Evolutionary conservation across 352 stramenopile genomes (phyloP).

Genomic region (Pythium vanterpoolii): DNA sequence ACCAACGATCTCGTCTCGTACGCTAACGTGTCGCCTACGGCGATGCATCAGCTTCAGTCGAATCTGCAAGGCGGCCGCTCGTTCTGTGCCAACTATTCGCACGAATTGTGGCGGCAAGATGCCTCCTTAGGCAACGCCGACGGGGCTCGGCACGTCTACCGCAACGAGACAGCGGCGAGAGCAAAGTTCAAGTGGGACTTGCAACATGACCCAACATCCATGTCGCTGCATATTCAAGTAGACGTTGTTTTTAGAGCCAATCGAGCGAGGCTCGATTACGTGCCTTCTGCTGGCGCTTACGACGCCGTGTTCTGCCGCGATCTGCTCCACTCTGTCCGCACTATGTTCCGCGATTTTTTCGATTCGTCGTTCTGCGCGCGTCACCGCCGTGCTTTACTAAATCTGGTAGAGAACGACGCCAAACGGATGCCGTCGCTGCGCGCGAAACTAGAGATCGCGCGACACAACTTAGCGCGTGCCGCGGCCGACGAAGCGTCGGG

Average conservation of each 20-base stretch:
- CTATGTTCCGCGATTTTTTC: neutral
- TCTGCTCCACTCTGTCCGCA: neutral
- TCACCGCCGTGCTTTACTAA: neutral
- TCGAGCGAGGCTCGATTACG: neutral
- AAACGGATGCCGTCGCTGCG: neutral
- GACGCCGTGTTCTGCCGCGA: neutral
- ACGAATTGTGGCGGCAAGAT: neutral
- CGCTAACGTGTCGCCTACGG: conserved; percentile 33
- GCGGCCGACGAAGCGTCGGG: neutral
- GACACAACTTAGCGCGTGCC: conserved; percentile 7
- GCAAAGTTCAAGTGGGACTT: conserved; percentile 5
- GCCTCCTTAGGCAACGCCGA: neutral
- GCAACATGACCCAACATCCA: neutral
- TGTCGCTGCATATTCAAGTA: conserved; percentile 6
- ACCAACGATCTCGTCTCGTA: conserved; percentile 30
- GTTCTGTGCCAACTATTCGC: neutral
- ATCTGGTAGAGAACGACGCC: neutral
- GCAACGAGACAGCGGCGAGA: neutral
- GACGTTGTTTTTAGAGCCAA: neutral
- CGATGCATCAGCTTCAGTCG: conserved; percentile 19
- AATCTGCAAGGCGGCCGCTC: neutral
- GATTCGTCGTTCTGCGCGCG: neutral
- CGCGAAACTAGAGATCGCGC: conserved; percentile 7
- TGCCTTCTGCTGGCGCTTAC: conserved; percentile 3
- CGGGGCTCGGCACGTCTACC: neutral